Conservation (phyloP, 1,139 yeast genomes). For the Hanseniaspora uvarum region DNA sequence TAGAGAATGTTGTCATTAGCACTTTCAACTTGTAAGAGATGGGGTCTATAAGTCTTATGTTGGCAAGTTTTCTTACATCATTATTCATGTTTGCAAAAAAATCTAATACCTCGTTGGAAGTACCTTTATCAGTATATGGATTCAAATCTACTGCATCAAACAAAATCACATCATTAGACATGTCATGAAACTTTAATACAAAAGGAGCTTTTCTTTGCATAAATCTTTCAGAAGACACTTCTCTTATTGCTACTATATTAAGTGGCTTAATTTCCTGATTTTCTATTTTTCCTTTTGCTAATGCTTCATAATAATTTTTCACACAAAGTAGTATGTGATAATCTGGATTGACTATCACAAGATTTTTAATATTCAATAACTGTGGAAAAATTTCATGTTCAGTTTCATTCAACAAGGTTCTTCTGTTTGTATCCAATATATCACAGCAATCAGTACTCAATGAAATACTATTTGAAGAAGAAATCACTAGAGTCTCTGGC, state of each 20-base stretch:
- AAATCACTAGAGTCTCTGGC: neutral
- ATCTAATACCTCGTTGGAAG: neutral
- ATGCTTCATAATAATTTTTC: neutral
- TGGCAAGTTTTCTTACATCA: slow-evolving; percentile 6
- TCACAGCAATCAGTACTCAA: neutral
- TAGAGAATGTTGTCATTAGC: neutral
- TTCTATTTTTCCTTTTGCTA: neutral
- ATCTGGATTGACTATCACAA: slow-evolving; percentile 10
- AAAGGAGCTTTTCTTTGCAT: slow-evolving; percentile 2
- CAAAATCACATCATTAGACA: slow-evolving; percentile 1
- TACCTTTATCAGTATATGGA: neutral
- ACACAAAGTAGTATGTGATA: neutral
- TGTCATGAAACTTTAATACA: neutral
- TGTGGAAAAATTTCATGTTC: neutral
- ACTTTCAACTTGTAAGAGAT: neutral
- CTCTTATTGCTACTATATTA: slow-evolving; percentile 1
- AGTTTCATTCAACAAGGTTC: neutral
- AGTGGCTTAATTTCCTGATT: neutral
- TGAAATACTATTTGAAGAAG: neutral
- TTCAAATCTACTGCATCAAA: slow-evolving; percentile 4
- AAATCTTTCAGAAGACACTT: neutral
- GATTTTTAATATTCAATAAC: neutral
- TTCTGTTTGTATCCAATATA: neutral
- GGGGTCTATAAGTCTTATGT: neutral
- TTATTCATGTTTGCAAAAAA: slow-evolving; percentile 2